Evolutionary conservation across 192 early-diverging fungal species (phyloP).

Genomic region (Backusella mclennaniae): DNA sequence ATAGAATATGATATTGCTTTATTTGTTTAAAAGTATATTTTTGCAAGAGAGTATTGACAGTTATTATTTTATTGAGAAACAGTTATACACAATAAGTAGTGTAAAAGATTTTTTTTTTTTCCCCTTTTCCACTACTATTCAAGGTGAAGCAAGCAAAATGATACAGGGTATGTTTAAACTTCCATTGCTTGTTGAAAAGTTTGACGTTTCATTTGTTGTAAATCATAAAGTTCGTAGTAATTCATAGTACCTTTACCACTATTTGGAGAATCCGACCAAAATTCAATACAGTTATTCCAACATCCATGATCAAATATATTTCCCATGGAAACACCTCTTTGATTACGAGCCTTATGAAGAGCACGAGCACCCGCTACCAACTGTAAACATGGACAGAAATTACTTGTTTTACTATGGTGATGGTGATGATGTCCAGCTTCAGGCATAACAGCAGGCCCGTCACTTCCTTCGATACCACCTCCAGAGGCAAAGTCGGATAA

Average conservation of each 20-base stretch:
- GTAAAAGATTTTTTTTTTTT: background rate
- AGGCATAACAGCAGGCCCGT: slow-evolving; percentile 24
- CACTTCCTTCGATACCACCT: slow-evolving; percentile 34
- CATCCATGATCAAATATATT: slow-evolving; percentile 85
- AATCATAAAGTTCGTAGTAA: slow-evolving; percentile 58
- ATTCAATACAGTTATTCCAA: slow-evolving; percentile 80
- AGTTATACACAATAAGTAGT: background rate
- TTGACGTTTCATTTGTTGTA: slow-evolving; percentile 13
- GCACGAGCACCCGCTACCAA: slow-evolving; percentile 39
- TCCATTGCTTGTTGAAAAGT: background rate
- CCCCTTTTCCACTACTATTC: background rate
- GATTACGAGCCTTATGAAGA: slow-evolving; percentile 32
- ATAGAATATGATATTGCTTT: background rate
- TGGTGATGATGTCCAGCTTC: slow-evolving; percentile 18
- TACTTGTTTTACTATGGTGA: slow-evolving; percentile 27
- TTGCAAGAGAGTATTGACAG: background rate
- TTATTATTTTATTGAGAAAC: background rate
- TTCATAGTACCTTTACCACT: slow-evolving; percentile 56
- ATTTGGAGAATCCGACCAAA: slow-evolving; percentile 65
- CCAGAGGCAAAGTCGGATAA: background rate
- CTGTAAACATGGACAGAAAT: slow-evolving; percentile 25
- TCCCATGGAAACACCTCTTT: slow-evolving; percentile 17
- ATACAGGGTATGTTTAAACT: slow-evolving; percentile 3
- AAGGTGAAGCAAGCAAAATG: background rate
- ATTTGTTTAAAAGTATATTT: background rate